Evolutionary conservation across 495 filamentous ascomycete species (phyloP), one percentile per base, ranked within the genome.

Genomic region (Hypoxylon perforatum): DNA sequence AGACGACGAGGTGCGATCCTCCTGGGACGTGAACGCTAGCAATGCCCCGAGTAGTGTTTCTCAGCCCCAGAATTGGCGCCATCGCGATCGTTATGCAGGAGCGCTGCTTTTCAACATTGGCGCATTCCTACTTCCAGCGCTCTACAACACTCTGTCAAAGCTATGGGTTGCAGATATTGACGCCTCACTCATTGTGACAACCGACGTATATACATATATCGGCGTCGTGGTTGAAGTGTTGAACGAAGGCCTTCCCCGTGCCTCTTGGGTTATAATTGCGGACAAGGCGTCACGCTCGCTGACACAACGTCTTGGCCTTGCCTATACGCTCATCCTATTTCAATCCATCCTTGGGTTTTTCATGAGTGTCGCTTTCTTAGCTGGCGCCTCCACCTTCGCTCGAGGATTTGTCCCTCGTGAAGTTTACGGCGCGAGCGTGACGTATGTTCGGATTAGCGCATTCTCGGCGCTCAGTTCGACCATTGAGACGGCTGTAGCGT

Each of bases 91-190:
- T 25, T 92, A 87, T 69, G 57, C 62, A 8, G 87, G 88, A 5
- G 82, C 88, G 3, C 72, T 91, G 2, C 47, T 86, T 10, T 88
- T 90, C 78, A 92, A 93, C 68, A 21, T 88, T 21, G 78, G 73
- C 39, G 82, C 88, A 5, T 92, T 92, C 70, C 65, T 87, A 21
- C 82, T 92, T 0, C 90, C 88, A 1, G 90, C 90, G 0, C 75
- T 93, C 0, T 92, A 92, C 73, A 75, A 73, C 10, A 92, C 90
- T 0, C 82, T 92, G 1, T 83, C 82, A 59, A 93, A 93, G 73
- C 80, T 92, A 21, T 92, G 89, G 91, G 82, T 93, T 15, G 88
- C 90, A 5, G 82, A 86, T 51, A 90, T 93, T 64, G 85, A 92
- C 76, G 73, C 84, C 2, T 83, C 76, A 25, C 78, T 86, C 42